Conservation (phyloP, 352 stramenopile species). For the Globisporangium nunn region DNA sequence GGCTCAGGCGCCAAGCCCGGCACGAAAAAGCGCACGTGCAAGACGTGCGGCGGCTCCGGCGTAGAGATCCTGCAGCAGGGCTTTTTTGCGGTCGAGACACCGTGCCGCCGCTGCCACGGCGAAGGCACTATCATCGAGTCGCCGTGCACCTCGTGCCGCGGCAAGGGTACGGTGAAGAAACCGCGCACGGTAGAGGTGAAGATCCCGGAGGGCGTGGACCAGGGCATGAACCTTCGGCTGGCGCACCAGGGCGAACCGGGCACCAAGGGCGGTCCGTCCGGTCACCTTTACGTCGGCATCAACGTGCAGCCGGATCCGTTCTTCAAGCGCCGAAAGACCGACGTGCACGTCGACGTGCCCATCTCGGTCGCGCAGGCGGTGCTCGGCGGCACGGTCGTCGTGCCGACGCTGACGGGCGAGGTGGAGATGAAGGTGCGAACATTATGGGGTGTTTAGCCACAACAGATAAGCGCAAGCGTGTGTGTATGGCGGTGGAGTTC, state of each 20-base stretch:
- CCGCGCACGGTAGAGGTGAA: constrained; percentile 90
- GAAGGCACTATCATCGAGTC: constrained; percentile 81
- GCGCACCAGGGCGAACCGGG: constrained; percentile 88
- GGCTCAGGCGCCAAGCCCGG: constrained; percentile 79
- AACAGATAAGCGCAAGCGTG: no score
- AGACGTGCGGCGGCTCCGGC: constrained; percentile 74
- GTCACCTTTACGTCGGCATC: constrained; percentile 94
- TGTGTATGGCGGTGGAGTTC: not conserved
- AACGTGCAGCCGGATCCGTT: constrained; percentile 92
- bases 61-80: constrained; percentile 85
- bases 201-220: constrained; percentile 93
- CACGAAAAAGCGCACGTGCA: constrained; percentile 75
- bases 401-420: constrained; percentile 95
- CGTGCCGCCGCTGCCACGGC: constrained; percentile 77
- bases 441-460: no score
- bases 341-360: constrained; percentile 93
- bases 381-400: constrained; percentile 91
- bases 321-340: constrained; percentile 93
- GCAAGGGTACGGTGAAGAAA: constrained; percentile 84
- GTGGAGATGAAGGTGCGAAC: constrained; percentile 93
- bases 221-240: constrained; percentile 94
- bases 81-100: constrained; percentile 86
- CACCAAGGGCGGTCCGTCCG: constrained; percentile 76
- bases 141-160: constrained; percentile 70
- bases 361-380: constrained; percentile 92